A percentile compares a stretch with the other conserved stretches of the same genome.
Conservation (phyloP, 1,139 yeast genomes). For the Saccharomyces uvarum region DNA sequence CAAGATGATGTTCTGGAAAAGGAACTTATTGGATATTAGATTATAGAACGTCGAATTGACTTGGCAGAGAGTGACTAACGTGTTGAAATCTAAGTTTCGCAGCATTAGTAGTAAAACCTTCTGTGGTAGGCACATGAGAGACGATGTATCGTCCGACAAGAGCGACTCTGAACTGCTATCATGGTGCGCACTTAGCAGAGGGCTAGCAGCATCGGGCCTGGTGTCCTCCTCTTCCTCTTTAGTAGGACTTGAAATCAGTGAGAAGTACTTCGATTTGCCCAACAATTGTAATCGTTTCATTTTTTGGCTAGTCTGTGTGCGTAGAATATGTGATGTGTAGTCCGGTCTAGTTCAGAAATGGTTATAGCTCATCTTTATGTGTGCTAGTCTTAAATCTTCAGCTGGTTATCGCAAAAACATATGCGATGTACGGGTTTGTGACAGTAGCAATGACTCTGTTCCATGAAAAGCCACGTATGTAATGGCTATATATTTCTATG, state of each 20-base stretch:
- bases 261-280: constrained; percentile 17
- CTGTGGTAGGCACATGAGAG: constrained; percentile 11
- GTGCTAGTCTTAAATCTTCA: neutral
- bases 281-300: constrained; percentile 26
- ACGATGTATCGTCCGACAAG: neutral
- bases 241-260: constrained; percentile 1
- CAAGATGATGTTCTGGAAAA: constrained; percentile 22
- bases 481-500: neutral
- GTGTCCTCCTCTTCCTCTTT: neutral
- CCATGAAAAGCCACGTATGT: neutral
- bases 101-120: constrained; percentile 19
- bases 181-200: neutral
- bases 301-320: neutral
- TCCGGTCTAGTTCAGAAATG: neutral
- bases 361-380: neutral
- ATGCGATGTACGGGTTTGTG: neutral
- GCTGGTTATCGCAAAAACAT: neutral
- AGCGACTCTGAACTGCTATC: neutral
- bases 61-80: constrained; percentile 19
- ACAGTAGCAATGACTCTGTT: neutral
- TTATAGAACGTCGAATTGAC: constrained; percentile 23
- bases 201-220: neutral
- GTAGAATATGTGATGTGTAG: neutral
- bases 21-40: constrained; percentile 20
- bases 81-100: constrained; percentile 16